Base-by-base conservation (phyloP, 208 protist genomes). In the Eutreptiella sp. region DNA sequence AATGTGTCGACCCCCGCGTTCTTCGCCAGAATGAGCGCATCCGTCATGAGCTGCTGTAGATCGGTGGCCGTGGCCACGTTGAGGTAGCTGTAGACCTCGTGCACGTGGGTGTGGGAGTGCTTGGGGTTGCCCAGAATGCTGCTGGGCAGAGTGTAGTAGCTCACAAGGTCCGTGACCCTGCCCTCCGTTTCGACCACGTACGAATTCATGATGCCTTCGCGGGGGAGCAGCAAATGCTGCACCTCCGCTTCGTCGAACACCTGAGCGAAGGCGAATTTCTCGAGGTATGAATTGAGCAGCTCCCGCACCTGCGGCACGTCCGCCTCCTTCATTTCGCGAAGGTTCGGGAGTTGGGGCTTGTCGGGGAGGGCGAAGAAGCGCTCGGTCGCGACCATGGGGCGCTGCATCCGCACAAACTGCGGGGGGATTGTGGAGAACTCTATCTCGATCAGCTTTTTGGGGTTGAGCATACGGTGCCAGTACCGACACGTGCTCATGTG, bases 401-500 rank as follows among this genome's bases (percentile, higher is more conserved):
- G 85, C 60, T 79, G 68, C 60, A 91, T 90, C 24, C 79, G 81
- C 16, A 75, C 31, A 45, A 77, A 89, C 23, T 55, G 31, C 0
- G 24, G 19, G 0, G 83, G 81, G 2, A 92, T 75, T 5, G 42
- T 39, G 42, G 68, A 83, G 75, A 94, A 94, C 28, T 66, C 62
- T 27, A 89, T 68, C 7, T 66, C 72, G 9, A 99, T 77, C 9
- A 99, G 80, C 65, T 99, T 99, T 67, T 97, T 92, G 0, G 88
- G 87, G 69, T 99, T 99, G n/a, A 99, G 70, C 29, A 75, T 90
- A 35, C 97, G 85, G 66, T 99, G 96, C 46, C 75, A 98, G 78
- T 99, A 99, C 31, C 80, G 74, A 14, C 68, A 88, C 0, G 61
- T 73, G n/a, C 89, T 66, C 34, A 99, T 87, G n/a, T n/a, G n/a